Evolutionary conservation across 2,329 filamentous ascomycete species (phyloP), one percentile per base, ranked within the genome.

Genomic region (Fusarium miscanthi): DNA sequence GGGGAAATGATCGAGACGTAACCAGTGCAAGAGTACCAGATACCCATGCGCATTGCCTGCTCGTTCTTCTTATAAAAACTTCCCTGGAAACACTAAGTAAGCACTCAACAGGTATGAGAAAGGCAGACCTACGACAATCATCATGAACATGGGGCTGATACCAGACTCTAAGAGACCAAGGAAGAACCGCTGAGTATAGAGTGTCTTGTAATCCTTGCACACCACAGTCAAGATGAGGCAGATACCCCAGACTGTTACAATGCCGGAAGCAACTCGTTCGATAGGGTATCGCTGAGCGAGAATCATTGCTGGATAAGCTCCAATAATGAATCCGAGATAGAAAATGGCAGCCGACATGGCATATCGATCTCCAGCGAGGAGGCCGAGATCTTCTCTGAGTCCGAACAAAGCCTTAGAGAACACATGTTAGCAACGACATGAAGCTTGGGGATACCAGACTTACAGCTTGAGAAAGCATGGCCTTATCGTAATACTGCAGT

Each of bases 91-190:
- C n/a, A 5, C n/a, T 51, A 14, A 33, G n/a, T 19, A 23, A 33
- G 7, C 3, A 13, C 1, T 7, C 46, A 33, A 23, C 2, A 0
- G 1, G 21, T 13, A 33, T 23, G 16, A 49, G 11, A 19, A 0
- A 14, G 27, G 21, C 16, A 17, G 21, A 51, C 46, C 35, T 51
- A 51, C 48, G 4, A 87, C 82, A 46, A 88, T 87, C 56, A 87
- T 82, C 82, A 89, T 88, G 65, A 88, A 89, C 48, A 86, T 86
- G 0, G 88, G 89, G 2, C 85, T 87, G 40, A 90, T 85, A 27
- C 87, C 85, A 6, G 82, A 83, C 74, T 90, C 89, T 2, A 90
- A 77, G 10, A 89, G 82, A 0, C 89, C 89, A 3, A 90, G 81
- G 53, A 88, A 85, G 81, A 90, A 89, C 8, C 87, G 79, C 71